Conservation (phyloP, 2,329 filamentous ascomycete species). For the Fusarium graminum region DNA sequence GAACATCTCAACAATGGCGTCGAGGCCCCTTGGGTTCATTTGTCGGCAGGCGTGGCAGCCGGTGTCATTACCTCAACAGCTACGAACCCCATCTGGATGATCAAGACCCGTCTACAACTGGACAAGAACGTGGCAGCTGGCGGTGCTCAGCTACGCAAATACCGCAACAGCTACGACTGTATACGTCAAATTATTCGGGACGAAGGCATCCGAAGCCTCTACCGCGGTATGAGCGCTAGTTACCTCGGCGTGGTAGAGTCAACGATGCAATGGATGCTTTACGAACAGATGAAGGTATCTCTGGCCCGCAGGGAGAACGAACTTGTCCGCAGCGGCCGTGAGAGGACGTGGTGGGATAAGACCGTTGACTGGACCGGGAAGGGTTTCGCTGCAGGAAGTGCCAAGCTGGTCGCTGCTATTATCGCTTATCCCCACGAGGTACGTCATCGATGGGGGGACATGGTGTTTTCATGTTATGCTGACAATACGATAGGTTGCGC, state of each 20-base stretch:
- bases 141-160: constrained; percentile 71
- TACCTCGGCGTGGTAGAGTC: constrained; percentile 93
- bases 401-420: constrained; percentile 87
- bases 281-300: constrained; percentile 89
- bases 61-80: constrained; percentile 89
- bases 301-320: constrained; percentile 74
- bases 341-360: constrained; percentile 78
- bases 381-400: constrained; percentile 80
- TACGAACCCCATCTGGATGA: constrained; percentile 96
- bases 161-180: constrained; percentile 91
- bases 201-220: constrained; percentile 85
- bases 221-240: constrained; percentile 90
- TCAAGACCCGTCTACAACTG: constrained; percentile 93
- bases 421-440: constrained; percentile 95
- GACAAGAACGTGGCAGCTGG: constrained; percentile 83
- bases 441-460: constrained; percentile 39
- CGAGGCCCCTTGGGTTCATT: constrained; percentile 81
- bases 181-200: constrained; percentile 82
- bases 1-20: constrained; percentile 78
- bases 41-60: constrained; percentile 80
- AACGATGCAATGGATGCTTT: constrained; percentile 92
- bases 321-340: constrained; percentile 69
- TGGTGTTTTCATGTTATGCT: background rate
- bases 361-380: constrained; percentile 84
- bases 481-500: constrained; percentile 70